A percentile compares a stretch with the other conserved stretches of the same genome.
These are phyloP conservation scores for Sungouiella blattae DNA, from an alignment of 805 yeast genomes.

Conservation along the genomic window DNA sequence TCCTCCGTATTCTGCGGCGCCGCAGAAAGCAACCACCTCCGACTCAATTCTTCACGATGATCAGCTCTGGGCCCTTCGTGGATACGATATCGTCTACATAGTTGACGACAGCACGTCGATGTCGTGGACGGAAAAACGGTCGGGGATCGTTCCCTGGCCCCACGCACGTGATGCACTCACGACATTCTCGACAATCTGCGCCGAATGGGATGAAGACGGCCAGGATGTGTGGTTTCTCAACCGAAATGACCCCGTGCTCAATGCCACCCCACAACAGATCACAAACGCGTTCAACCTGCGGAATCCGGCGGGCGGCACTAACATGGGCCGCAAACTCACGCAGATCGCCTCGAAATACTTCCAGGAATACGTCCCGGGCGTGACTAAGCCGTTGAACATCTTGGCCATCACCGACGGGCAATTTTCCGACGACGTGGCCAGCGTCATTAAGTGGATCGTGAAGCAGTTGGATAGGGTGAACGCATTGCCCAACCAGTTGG, in stretches of 20 bases:
- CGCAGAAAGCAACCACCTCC: background rate
- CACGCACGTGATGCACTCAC: slow-evolving; percentile 11
- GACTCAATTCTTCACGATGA: background rate
- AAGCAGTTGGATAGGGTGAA: slow-evolving; percentile 8
- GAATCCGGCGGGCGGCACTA: slow-evolving; percentile 12
- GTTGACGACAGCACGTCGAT: slow-evolving; percentile 14
- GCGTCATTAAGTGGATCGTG: slow-evolving; percentile 13
- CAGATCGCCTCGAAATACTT: slow-evolving; percentile 9
- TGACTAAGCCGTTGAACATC: slow-evolving; percentile 12
- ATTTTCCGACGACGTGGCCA: slow-evolving; percentile 13
- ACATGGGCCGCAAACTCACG: slow-evolving; percentile 13
- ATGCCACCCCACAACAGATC: slow-evolving; percentile 10
- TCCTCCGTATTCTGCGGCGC: background rate
- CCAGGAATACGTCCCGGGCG: slow-evolving; percentile 7
- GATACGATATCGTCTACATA: slow-evolving; percentile 13
- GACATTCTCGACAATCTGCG: slow-evolving; percentile 11
- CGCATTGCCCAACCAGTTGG: slow-evolving; percentile 12
- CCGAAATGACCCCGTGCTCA: slow-evolving; percentile 3
- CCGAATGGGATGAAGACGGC: slow-evolving; percentile 16
- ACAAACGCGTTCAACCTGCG: slow-evolving; percentile 7
- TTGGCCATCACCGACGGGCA: slow-evolving; percentile 16
- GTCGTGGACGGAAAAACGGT: slow-evolving; percentile 9
- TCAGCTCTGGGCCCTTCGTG: slow-evolving; percentile 11
- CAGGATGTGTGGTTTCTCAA: slow-evolving; percentile 15
- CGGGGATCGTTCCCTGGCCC: slow-evolving; percentile 14